Conservation (phyloP, 768 basidiomycete species). For the Lactifluus pinguis region DNA sequence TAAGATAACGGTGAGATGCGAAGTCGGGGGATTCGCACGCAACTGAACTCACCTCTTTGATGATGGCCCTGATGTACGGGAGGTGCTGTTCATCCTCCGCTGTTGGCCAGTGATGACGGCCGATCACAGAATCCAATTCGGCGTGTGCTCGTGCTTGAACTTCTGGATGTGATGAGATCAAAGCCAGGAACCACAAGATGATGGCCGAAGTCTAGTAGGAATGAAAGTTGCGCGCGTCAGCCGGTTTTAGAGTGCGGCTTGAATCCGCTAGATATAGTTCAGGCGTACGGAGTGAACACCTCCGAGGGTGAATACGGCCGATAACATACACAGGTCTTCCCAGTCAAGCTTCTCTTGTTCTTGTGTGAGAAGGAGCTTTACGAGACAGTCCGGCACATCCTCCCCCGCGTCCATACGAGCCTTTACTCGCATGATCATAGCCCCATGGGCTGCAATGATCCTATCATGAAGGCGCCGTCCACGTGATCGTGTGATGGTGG, state of each 20-base stretch:
- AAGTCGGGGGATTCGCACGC: not conserved
- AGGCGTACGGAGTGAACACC: conserved; percentile 26
- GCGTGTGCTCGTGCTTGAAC: conserved; percentile 24
- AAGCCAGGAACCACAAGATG: too few species aligned
- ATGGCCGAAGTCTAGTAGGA: conserved; percentile 30
- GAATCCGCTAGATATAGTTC: not conserved
- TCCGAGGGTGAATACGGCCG: conserved; percentile 28
- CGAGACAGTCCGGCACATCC: conserved; percentile 28
- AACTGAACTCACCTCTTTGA: conserved; percentile 22
- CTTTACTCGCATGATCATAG: too few species aligned
- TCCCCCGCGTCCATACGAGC: too few species aligned
- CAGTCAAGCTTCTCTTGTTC: too few species aligned
- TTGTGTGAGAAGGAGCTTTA: conserved; percentile 25
- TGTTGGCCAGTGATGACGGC: conserved; percentile 20
- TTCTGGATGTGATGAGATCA: too few species aligned
- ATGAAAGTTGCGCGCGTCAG: not conserved
- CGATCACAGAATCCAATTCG: conserved; percentile 24
- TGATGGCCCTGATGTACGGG: too few species aligned
- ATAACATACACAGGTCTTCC: too few species aligned
- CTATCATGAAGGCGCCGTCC: conserved; percentile 32
- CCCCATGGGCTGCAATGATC: conserved; percentile 26
- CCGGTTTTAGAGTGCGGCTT: not conserved
- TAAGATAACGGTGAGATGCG: not conserved
- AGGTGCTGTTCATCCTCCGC: too few species aligned
- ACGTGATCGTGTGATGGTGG: conserved; percentile 30